These are phyloP conservation scores for Naganishia onofrii DNA, from an alignment of 768 basidiomycete genomes.

Conservation along the genomic window DNA sequence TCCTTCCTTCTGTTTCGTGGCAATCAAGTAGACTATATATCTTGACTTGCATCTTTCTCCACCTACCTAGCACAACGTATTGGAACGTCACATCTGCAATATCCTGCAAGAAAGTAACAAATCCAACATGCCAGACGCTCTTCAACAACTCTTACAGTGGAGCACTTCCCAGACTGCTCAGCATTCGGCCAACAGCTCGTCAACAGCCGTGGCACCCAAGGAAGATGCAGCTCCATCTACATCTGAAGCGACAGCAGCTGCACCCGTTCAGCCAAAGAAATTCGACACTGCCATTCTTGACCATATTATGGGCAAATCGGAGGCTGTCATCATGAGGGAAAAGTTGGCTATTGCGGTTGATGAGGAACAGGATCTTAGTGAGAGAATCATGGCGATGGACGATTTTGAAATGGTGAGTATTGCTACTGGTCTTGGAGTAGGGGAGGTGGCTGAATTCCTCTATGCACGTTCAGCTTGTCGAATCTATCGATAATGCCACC, in stretches of 20 bases:
- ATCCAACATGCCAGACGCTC: constrained; percentile 18
- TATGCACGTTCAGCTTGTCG: constrained; percentile 44
- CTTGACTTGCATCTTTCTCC: neutral
- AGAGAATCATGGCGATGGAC: constrained; percentile 51
- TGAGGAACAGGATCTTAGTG: constrained; percentile 41
- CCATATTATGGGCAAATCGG: constrained; percentile 51
- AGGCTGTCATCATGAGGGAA: constrained; percentile 52
- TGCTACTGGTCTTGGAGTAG: neutral
- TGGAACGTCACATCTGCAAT: neutral
- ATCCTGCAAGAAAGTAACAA: neutral
- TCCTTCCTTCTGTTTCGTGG: neutral
- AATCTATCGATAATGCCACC: constrained; percentile 53
- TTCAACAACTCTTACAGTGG: constrained; percentile 19
- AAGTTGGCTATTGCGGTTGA: constrained; percentile 49
- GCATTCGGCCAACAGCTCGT: constrained; percentile 4
- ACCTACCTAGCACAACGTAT: neutral
- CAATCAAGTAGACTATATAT: neutral
- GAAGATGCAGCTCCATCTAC: neutral
- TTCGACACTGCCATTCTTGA: constrained; percentile 49
- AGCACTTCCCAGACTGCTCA: too few species aligned
- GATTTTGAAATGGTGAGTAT: constrained; percentile 53
- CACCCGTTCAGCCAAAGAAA: constrained; percentile 30
- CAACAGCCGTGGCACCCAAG: constrained; percentile 14
- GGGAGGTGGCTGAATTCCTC: neutral
- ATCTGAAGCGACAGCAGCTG: constrained; percentile 3